A percentile compares a stretch with the other conserved stretches of the same genome.
Evolutionary conservation across 1,284 basidiomycete species (phyloP).

Genomic region (Exobasidium rhododendri): DNA sequence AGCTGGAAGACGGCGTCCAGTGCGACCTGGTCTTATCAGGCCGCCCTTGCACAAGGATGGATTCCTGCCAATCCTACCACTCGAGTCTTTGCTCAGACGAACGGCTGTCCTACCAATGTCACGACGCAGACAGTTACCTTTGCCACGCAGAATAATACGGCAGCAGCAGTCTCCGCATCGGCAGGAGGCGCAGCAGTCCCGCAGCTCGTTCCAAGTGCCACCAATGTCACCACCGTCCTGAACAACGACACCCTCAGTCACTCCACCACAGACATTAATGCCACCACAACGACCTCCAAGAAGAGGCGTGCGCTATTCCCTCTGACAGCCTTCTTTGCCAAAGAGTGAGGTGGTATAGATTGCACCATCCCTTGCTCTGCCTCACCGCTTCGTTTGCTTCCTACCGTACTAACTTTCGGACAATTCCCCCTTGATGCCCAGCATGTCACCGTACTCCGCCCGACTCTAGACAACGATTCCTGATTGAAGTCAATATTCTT

Average conservation of each 20-base stretch:
- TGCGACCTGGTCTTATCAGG: slow-evolving; percentile 20
- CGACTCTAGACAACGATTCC: no score
- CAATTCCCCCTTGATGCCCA: no score
- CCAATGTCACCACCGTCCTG: background rate
- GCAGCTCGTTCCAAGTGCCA: background rate
- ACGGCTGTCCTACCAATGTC: slow-evolving; percentile 6
- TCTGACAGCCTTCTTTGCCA: no score
- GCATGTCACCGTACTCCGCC: no score
- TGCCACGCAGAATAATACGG: background rate
- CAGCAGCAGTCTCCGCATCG: background rate
- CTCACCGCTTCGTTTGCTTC: no score
- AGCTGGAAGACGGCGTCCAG: slow-evolving; percentile 22
- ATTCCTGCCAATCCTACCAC: slow-evolving; percentile 19
- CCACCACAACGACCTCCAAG: background rate
- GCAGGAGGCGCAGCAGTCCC: background rate
- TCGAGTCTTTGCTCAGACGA: slow-evolving; percentile 9
- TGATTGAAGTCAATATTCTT: no score
- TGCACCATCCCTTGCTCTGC: no score
- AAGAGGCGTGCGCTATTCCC: no score
- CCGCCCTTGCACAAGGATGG: slow-evolving; percentile 18
- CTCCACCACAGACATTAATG: background rate
- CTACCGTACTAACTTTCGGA: no score
- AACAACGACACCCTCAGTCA: background rate
- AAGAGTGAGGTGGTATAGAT: no score
- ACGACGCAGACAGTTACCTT: background rate